Evolutionary conservation across 2,329 filamentous ascomycete genomes (phyloP), one percentile per base, ranked within the genome.

Genomic region (Lachnellula cervina): DNA sequence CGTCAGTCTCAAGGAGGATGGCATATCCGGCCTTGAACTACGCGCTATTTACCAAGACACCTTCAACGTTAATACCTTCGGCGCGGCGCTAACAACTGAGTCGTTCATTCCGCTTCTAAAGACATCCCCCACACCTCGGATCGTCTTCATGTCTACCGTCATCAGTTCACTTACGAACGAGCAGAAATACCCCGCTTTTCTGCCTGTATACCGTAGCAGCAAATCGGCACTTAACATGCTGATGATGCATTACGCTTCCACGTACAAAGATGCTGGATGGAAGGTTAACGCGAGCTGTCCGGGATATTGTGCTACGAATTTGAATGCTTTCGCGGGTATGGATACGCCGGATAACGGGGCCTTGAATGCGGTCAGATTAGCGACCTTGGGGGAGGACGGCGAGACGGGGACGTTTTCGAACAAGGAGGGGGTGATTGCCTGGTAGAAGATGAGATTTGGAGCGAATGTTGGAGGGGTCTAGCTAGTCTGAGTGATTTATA

Each of bases 381-480:
- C 61, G 5, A 58, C 57, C 3, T 35, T 61, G 21, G 57, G 52
- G 32, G 48, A 58, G 23, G 55, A 63, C 53, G 61, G 61, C n/a
- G 57, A 61, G 55, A 65, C 64, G 37, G 65, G 63, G 17, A 68
- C 65, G 8, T 60, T 55, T 37, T 54, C 53, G 9, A 48, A 56
- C 21, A 57, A 52, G 11, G 52, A 61, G 35, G 60, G 60, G 7
- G 43, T 49, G 7, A 4, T 59, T 11, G 50, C 53, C 7, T 62
- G 60, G 58, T 59, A 52, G 37, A 40, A 6, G 16, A 40, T 40
- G 37, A 40, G 17, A 17, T n/a, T 17, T 40, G 37, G 37, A 11
- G 28, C 4, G 28, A 4, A 32, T 32, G 9, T 32, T 9, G 28
- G 13, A 11, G 28, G 28, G 28, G 9, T 32, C 9, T 11, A 32